Conservation (phyloP, 2,329 filamentous ascomycete species). For the Trichoderma atrobrunneum region DNA sequence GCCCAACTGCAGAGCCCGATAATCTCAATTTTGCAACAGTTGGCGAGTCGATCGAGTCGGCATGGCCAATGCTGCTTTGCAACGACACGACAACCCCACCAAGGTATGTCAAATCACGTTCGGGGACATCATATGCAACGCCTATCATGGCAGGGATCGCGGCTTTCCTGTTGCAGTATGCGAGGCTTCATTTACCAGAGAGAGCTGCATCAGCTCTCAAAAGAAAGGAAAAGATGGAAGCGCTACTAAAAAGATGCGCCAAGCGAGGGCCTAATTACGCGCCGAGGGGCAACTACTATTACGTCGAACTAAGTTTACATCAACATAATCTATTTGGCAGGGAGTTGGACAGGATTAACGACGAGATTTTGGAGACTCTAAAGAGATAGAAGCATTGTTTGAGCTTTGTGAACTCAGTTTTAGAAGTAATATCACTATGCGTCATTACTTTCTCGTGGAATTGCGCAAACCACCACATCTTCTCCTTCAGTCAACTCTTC, state of each 20-base stretch:
- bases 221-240: not conserved
- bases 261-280: not conserved
- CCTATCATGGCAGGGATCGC: not conserved
- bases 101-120: not conserved
- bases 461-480: not conserved
- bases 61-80: not conserved
- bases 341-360: not conserved
- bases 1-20: not conserved
- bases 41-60: not conserved
- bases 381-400: not conserved
- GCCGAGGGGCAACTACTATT: not conserved
- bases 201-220: not conserved
- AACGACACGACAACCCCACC: not conserved
- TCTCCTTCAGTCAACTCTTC: not conserved
- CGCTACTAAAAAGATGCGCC: not conserved
- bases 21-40: not conserved
- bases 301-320: not conserved
- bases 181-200: not conserved
- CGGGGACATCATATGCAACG: not conserved
- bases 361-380: not conserved
- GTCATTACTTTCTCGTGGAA: not conserved
- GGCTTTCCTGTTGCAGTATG: not conserved
- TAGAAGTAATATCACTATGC: too few species aligned
- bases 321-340: not conserved
- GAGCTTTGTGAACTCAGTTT: not conserved